A percentile compares a stretch with the other conserved stretches of the same genome.
These are phyloP conservation scores for Boechera retrofracta DNA, from an alignment of 345 rosid genomes.

Conservation along the genomic window DNA sequence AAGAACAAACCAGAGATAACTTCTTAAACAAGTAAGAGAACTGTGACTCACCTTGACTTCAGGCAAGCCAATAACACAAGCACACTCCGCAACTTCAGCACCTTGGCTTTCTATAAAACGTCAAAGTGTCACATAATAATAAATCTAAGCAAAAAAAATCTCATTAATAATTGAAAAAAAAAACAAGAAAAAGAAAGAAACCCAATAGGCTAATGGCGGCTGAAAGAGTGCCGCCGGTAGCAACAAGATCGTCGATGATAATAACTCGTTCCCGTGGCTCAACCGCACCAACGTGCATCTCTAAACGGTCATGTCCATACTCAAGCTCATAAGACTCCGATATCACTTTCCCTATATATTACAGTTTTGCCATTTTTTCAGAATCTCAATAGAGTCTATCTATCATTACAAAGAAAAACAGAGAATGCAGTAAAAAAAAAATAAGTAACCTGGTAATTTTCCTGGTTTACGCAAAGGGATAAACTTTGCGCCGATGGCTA, in stretches of 20 bases:
- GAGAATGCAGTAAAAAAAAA: not conserved
- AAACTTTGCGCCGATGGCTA: slow-evolving; percentile 90
- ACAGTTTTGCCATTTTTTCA: slow-evolving; percentile 8
- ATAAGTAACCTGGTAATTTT: slow-evolving; percentile 64
- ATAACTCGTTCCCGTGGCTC: slow-evolving; percentile 67
- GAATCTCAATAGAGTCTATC: not conserved
- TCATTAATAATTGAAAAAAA: not conserved
- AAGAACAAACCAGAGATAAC: slow-evolving; percentile 21
- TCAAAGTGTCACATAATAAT: slow-evolving; percentile 1
- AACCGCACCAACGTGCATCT: slow-evolving; percentile 85
- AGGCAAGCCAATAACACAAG: slow-evolving; percentile 80
- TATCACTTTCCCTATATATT: slow-evolving; percentile 64
- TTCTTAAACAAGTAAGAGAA: slow-evolving; percentile 27
- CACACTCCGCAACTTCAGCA: slow-evolving; percentile 75
- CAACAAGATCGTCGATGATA: slow-evolving; percentile 82
- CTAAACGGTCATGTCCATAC: slow-evolving; percentile 84
- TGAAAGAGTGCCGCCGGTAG: slow-evolving; percentile 86
- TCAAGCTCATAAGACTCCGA: slow-evolving; percentile 77
- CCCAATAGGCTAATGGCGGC: slow-evolving; percentile 86
- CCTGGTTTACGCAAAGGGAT: slow-evolving; percentile 80
- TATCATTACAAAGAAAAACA: not conserved
- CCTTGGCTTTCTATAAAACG: slow-evolving; percentile 60
- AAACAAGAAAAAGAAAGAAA: slow-evolving; percentile 28
- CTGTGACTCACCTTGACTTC: slow-evolving; percentile 59
- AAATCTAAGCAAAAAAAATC: not conserved